Evolutionary conservation across 208 protist species (phyloP).

Genomic region (Trypanosoma vivax): DNA sequence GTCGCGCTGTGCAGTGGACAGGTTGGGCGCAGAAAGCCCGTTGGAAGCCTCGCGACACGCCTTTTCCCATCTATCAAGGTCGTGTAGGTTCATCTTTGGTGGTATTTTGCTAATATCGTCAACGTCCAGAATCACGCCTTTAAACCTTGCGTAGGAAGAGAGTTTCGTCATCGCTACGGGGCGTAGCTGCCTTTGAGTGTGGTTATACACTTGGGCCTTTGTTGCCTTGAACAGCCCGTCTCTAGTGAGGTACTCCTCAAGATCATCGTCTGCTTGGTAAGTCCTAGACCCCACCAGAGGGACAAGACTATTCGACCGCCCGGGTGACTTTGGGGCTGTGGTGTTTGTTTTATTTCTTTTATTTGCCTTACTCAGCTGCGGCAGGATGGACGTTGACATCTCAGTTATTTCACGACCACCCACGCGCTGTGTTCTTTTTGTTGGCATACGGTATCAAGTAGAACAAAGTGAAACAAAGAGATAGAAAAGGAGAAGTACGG

Average conservation of each 20-base stretch:
- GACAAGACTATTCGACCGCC: conserved; percentile 19
- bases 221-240: conserved; percentile 49
- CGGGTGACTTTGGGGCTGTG: neutral
- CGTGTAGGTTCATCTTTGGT: conserved; percentile 56
- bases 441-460: too few species aligned
- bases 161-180: conserved; percentile 55
- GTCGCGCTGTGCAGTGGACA: neutral
- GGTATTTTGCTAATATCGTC: conserved; percentile 67
- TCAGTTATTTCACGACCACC: too few species aligned
- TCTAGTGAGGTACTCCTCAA: conserved; percentile 53
- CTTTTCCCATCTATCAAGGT: conserved; percentile 69
- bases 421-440: too few species aligned
- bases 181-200: neutral
- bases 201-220: conserved; percentile 33
- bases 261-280: conserved; percentile 37
- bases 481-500: too few species aligned
- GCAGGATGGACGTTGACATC: conserved; percentile 9
- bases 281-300: conserved; percentile 38
- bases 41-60: conserved; percentile 11
- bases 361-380: too few species aligned
- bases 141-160: conserved; percentile 48
- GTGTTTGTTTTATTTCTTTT: too few species aligned
- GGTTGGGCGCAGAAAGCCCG: neutral
- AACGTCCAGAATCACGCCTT: conserved; percentile 67
- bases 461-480: too few species aligned